A percentile compares a stretch with the other conserved stretches of the same genome.
Evolutionary conservation across 768 basidiomycete species (phyloP).

Genomic region (Hydnomerulius pinastri): DNA sequence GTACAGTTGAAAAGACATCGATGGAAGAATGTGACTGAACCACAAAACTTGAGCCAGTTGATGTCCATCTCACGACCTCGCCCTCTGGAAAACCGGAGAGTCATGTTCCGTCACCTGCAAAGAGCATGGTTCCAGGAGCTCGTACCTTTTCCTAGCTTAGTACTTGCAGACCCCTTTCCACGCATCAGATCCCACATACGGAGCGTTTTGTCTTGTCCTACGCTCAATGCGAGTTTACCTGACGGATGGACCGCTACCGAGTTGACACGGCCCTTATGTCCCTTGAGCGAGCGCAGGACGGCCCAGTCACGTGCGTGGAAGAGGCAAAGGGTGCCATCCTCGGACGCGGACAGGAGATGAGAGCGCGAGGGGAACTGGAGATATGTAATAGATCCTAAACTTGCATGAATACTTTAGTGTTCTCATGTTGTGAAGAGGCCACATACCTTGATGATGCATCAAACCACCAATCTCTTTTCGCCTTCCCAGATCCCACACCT

Average conservation of each 20-base stretch:
- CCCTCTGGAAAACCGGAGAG: conserved; percentile 58
- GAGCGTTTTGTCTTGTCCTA: conserved; percentile 85
- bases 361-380: conserved; percentile 86
- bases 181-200: conserved; percentile 99
- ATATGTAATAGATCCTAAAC: conserved; percentile 85
- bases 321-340: conserved; percentile 87
- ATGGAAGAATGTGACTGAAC: conserved; percentile 77
- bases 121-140: not conserved
- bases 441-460: conserved; percentile 90
- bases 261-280: conserved; percentile 93
- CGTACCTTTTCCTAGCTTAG: conserved; percentile 85
- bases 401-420: not conserved
- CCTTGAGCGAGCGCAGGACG: conserved; percentile 82
- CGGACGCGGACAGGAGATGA: conserved; percentile 88
- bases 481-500: conserved; percentile 93
- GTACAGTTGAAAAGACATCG: conserved; percentile 81
- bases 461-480: conserved; percentile 93
- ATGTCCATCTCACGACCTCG: conserved; percentile 89
- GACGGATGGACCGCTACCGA: conserved; percentile 89
- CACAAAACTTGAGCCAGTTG: conserved; percentile 72
- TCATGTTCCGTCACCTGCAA: not conserved
- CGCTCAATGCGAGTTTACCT: conserved; percentile 87
- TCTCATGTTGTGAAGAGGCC: not conserved
- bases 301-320: conserved; percentile 96
- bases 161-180: conserved; percentile 86